Conservation (phyloP, 768 basidiomycete genomes). For the Leccinum obscurum region DNA sequence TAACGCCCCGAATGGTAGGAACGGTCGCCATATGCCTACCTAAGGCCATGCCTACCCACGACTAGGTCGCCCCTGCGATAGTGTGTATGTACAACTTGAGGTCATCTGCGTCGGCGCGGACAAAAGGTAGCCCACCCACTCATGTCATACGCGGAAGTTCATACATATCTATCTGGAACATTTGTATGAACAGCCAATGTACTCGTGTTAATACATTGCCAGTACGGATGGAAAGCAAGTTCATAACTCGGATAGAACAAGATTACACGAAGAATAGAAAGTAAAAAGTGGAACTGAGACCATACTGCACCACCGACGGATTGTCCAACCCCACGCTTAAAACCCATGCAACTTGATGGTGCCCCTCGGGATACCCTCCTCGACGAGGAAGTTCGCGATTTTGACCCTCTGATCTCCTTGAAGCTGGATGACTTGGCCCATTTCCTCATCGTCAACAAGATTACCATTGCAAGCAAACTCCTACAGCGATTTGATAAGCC, state of each 20-base stretch:
- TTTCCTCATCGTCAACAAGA: constrained; percentile 91
- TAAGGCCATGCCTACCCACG: too few relatives aligned
- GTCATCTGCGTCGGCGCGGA: neutral
- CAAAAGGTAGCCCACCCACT: neutral
- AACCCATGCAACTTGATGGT: constrained; percentile 90
- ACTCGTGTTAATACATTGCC: constrained; percentile 29
- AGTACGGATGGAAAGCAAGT: constrained; percentile 17
- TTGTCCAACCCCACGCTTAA: constrained; percentile 40
- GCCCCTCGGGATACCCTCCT: constrained; percentile 74
- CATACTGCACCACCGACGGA: constrained; percentile 1
- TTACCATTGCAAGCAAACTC: constrained; percentile 99
- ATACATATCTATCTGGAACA: constrained; percentile 24
- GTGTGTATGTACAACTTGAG: neutral
- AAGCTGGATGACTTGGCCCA: constrained; percentile 96
- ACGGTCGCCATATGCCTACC: too few relatives aligned
- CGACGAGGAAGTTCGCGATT: constrained; percentile 84
- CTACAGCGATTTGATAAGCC: constrained; percentile 39
- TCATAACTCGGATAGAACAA: constrained; percentile 18
- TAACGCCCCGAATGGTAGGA: too few relatives aligned
- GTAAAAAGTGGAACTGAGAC: constrained; percentile 1
- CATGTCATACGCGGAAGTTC: neutral
- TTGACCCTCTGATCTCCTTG: constrained; percentile 96
- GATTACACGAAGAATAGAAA: constrained; percentile 22
- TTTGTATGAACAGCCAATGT: constrained; percentile 26
- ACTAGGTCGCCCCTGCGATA: too few relatives aligned